Percentiles rank a stretch among this genome's conserved stretches.
These are phyloP conservation scores for Artemisia annua DNA, from an alignment of 129 eudicot species.

Conservation along the genomic window DNA sequence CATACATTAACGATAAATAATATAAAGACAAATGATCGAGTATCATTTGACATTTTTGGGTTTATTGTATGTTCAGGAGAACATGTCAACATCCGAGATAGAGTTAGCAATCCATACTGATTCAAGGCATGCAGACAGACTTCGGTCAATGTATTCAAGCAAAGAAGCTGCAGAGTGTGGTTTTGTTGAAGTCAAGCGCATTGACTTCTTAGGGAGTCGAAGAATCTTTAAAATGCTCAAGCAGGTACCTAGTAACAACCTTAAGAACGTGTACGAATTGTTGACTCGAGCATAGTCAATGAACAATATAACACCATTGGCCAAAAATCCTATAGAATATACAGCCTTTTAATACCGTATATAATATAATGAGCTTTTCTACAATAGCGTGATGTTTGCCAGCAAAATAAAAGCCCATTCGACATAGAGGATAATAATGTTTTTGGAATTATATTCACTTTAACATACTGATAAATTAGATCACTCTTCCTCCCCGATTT, in stretches of 20 bases:
- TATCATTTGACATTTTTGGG: not conserved
- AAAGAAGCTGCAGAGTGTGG: slow-evolving; percentile 51
- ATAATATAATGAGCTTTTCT: not conserved
- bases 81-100: slow-evolving; percentile 67
- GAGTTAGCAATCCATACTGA: slow-evolving; percentile 88
- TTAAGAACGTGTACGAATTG: slow-evolving; percentile 72
- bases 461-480: not conserved
- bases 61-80: slow-evolving; percentile 47
- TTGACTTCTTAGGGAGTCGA: slow-evolving; percentile 86
- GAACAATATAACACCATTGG: not conserved
- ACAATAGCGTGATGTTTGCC: not conserved
- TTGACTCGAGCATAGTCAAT: slow-evolving; percentile 53
- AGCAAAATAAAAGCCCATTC: not conserved
- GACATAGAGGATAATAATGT: not conserved
- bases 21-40: not conserved
- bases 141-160: slow-evolving; percentile 67
- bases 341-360: not conserved
- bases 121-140: slow-evolving; percentile 82
- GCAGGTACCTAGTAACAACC: slow-evolving; percentile 64
- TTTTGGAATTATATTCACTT: not conserved
- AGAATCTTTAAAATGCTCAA: slow-evolving; percentile 86
- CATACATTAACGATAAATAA: not conserved
- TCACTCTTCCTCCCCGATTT: slow-evolving; percentile 26
- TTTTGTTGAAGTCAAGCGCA: slow-evolving; percentile 57
- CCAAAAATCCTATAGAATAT: not conserved